Conservation (phyloP, 225 moss, liverwort and hornwort species). For the Climacium dendroides region DNA sequence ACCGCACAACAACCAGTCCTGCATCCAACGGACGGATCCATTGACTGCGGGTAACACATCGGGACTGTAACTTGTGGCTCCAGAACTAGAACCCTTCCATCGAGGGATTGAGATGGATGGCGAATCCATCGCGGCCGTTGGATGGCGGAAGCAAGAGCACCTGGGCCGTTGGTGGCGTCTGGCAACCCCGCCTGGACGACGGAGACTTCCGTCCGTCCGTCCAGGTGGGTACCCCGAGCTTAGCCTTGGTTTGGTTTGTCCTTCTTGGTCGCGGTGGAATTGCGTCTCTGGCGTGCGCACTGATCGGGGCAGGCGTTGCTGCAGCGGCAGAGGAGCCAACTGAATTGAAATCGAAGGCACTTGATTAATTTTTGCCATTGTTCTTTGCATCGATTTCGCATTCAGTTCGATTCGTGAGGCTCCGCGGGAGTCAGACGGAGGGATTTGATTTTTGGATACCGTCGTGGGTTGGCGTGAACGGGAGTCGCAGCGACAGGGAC, state of each 20-base stretch:
- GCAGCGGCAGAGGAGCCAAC: background rate
- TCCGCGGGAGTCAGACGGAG: background rate
- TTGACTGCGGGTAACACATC: background rate
- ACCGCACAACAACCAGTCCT: fast-evolving
- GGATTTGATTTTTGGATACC: background rate
- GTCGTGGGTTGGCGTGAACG: background rate
- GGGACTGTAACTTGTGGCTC: background rate
- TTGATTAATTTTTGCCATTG: background rate
- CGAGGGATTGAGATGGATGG: background rate
- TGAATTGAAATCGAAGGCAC: background rate
- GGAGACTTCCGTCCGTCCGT: background rate
- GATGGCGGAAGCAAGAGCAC: background rate
- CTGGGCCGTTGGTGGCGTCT: background rate
- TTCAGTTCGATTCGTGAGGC: background rate
- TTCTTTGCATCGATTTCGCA: background rate
- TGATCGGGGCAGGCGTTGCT: background rate
- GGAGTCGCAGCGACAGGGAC: background rate
- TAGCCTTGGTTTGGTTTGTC: no score
- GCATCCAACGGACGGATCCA: background rate
- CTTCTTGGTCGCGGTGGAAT: background rate
- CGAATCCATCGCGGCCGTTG: background rate
- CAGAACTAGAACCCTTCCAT: background rate
- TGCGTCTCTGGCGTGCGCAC: background rate
- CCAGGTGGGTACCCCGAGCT: background rate
- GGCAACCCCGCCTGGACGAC: background rate